These are phyloP conservation scores for Aspergillus persii DNA, from an alignment of 2,329 filamentous ascomycete species.

Conservation along the genomic window DNA sequence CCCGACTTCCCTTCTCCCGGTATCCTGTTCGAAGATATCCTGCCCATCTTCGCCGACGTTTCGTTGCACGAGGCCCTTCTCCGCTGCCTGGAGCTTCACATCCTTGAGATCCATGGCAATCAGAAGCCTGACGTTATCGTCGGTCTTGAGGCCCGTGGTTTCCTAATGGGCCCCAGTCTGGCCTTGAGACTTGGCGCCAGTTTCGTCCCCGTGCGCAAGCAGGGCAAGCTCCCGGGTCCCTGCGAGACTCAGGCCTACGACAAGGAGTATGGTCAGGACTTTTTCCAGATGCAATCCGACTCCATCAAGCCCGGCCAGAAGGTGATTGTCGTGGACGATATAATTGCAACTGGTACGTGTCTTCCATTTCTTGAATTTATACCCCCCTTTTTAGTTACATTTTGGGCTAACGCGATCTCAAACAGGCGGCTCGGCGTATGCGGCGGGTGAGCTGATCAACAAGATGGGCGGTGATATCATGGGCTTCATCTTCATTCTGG, in stretches of 20 bases:
- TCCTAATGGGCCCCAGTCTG: slow-evolving; percentile 88
- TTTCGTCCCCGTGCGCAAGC: slow-evolving; percentile 92
- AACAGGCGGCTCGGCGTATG: slow-evolving; percentile 83
- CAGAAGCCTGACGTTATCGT: slow-evolving; percentile 83
- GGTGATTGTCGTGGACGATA: slow-evolving; percentile 92
- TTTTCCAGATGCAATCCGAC: slow-evolving; percentile 92
- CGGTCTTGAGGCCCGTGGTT: slow-evolving; percentile 89
- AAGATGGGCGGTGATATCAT: slow-evolving; percentile 82
- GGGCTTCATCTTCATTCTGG: slow-evolving; percentile 92
- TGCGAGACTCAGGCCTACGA: slow-evolving; percentile 81
- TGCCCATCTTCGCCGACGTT: slow-evolving; percentile 86
- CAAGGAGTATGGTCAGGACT: slow-evolving; percentile 95
- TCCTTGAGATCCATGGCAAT: slow-evolving; percentile 61
- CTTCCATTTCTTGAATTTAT: not conserved
- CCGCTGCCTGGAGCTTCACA: slow-evolving; percentile 79
- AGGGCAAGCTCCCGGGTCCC: slow-evolving; percentile 90
- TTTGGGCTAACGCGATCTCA: slow-evolving; percentile 3
- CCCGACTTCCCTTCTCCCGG: slow-evolving; percentile 88
- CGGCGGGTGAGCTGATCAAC: slow-evolving; percentile 80
- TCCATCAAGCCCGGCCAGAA: slow-evolving; percentile 82
- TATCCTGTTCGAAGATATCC: slow-evolving; percentile 96
- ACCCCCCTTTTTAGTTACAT: not conserved
- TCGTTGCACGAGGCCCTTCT: slow-evolving; percentile 72
- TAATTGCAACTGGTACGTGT: slow-evolving; percentile 88
- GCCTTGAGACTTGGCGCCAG: slow-evolving; percentile 77